A percentile compares a stretch with the other conserved stretches of the same genome.
Evolutionary conservation across 2,329 filamentous ascomycete species (phyloP).

Genomic region (Colletotrichum sp.): DNA sequence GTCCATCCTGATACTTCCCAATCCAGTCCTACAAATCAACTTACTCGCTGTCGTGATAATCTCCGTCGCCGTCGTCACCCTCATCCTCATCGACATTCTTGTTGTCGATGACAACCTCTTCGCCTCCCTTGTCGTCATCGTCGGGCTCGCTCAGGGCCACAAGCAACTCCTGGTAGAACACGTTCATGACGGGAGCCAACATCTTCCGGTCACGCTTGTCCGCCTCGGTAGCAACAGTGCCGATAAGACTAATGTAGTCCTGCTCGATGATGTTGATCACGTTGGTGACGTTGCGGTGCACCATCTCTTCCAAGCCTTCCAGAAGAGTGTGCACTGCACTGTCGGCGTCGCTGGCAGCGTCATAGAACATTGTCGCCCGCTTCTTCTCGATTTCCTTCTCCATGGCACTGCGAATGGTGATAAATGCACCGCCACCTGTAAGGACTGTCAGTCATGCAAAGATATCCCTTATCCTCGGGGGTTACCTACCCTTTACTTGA

Average conservation of each 20-base stretch:
- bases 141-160: neutral
- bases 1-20: neutral
- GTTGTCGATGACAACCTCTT: neutral
- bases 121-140: neutral
- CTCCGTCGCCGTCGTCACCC: neutral
- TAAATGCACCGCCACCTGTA: conserved; percentile 24
- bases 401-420: conserved; percentile 27
- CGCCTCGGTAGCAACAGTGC: neutral
- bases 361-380: conserved; percentile 23
- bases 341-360: conserved; percentile 8
- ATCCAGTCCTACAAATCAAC: neutral
- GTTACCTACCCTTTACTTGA: neutral
- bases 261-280: conserved; percentile 39
- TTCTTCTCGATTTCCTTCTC: conserved; percentile 15
- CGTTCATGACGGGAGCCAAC: neutral
- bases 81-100: neutral
- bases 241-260: conserved; percentile 23
- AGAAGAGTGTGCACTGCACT: neutral
- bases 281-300: neutral
- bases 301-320: neutral
- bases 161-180: neutral
- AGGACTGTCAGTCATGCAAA: neutral
- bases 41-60: neutral
- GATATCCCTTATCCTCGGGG: neutral
- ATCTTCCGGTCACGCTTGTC: neutral